Percentiles rank a stretch among this genome's conserved stretches.
These are phyloP conservation scores for Podospora tetraspora DNA, from an alignment of 495 filamentous ascomycete species.

Conservation along the genomic window DNA sequence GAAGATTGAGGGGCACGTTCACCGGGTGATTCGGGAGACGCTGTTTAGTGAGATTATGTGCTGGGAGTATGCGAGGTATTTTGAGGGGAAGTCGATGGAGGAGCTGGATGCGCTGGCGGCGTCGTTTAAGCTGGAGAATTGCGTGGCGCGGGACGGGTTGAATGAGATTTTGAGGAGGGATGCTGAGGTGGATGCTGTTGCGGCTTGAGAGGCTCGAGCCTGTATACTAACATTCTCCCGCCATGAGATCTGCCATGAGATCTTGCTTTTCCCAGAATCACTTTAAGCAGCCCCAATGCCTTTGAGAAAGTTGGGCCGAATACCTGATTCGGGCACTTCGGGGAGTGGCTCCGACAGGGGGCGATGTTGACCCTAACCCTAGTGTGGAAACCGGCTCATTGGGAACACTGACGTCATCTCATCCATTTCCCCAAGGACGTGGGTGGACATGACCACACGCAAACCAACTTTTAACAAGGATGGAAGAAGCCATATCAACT, in stretches of 20 bases:
- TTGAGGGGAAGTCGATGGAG: conserved; percentile 46
- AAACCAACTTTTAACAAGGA: too few species aligned
- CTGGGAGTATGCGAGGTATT: conserved; percentile 55
- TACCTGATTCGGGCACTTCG: background rate
- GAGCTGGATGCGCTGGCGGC: conserved; percentile 53
- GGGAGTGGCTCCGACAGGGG: background rate
- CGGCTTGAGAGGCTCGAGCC: background rate
- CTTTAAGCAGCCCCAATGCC: background rate
- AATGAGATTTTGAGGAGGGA: conserved; percentile 46
- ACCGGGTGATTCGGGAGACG: conserved; percentile 48
- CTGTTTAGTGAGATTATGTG: conserved; percentile 49
- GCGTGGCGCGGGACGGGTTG: conserved; percentile 50
- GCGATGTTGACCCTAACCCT: background rate
- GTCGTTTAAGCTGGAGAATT: conserved; percentile 55
- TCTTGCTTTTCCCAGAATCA: background rate
- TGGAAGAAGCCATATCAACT: background rate
- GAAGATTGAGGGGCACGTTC: conserved; percentile 52
- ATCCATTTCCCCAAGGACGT: background rate
- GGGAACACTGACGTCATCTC: background rate
- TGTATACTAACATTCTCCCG: background rate
- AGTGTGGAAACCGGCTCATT: too few species aligned
- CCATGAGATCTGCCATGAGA: background rate
- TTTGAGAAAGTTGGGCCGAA: background rate
- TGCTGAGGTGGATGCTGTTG: conserved; percentile 4
- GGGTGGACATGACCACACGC: background rate